Base-by-base conservation (phyloP, 176 grass and related monocot species). In the Metroxylon sagu region DNA sequence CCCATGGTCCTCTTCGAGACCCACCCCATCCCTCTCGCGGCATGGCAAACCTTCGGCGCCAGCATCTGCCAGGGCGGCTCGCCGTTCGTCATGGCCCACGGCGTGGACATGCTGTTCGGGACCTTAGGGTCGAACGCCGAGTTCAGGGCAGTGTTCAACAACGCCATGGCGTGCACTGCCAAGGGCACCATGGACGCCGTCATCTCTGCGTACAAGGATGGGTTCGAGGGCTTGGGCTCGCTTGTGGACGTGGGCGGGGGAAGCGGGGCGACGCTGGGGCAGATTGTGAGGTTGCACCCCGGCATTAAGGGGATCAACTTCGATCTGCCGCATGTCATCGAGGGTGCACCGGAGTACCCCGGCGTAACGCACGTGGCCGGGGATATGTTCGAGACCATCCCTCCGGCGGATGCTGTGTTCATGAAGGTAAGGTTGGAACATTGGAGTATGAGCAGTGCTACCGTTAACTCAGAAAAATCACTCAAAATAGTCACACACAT, bases 231-330 rank as follows among this genome's bases (percentile, higher is more conserved):
- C 19, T 0, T 81, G 6, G 57, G 28, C n/a, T 62, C 64, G 15
- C 78, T 81, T 4, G 71, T 80, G 5, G 77, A 80, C 59, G 77
- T 58, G 14, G 77, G 77, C 12, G 77, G 77, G 0, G 78, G 78
- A 5, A 69, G 15, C 12, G 71, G 78, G 2, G 0, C 39, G 43
- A 69, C 58, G 5, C n/a, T 81, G 58, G 12, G n/a, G 16, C 62
- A 59, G 78, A 58, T 81, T 23, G 57, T 8, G 14, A 18, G 43
- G 3, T 50, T 18, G 15, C n/a, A 57, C 5, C 66, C 66, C 29
- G 3, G 31, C 0, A 1, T 75, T 2, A 57, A 14, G 16, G 71
- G 71, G 1, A n/a, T 81, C n/a, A 81, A 75, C 49, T 81, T 56
- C 55, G 78, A 81, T n/a, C 55, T 81, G 0, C 71, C 64, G 2